Evolutionary conservation across 1,284 basidiomycete species (phyloP), one percentile per base, ranked within the genome.

Genomic region (Sporisorium scitamineum): DNA sequence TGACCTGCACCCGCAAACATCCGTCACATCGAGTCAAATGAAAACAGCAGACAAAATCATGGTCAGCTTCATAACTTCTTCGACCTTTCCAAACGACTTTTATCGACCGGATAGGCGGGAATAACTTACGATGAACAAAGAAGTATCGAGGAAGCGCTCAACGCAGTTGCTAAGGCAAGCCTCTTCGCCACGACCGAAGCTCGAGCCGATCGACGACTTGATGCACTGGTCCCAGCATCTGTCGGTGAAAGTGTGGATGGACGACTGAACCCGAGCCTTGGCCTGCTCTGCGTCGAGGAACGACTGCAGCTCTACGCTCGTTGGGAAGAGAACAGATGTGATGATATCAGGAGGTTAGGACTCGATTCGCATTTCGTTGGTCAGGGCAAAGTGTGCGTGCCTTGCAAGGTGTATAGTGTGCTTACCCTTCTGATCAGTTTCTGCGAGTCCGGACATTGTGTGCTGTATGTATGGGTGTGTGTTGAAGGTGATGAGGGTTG

Each of bases 121-220:
- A n/a, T n/a, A n/a, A 77, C 80, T 60, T 62, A 84, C 82, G 50
- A 84, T 82, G 54, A 79, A 80, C 54, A 83, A 87, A 80, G 92
- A 94, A n/a, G 93, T 91, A 87, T 98, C 95, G 78, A 97, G 88
- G 88, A 97, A 98, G 63, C 95, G 66, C 77, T 94, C 94, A 51
- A 97, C 95, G 83, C 94, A 97, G 87, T 96, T 96, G 68, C 90
- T 88, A 51, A 98, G 89, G 85, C 95, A 98, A 58, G 88, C 88
- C 80, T 92, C 91, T 87, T 98, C 95, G 50, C 90, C 88, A 65
- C 92, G 89, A 37, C 93, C 92, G 87, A 98, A 97, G 60, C 91
- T 89, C 34, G 91, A 91, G n/a, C 91, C 91, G 26, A 94, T 93
- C 31, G 90, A 90, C 44, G 93, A 90, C 6, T 93, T 93, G 75